These are phyloP conservation scores for Coemansia sp. DNA, from an alignment of 192 early-diverging fungal genomes.

Conservation along the genomic window DNA sequence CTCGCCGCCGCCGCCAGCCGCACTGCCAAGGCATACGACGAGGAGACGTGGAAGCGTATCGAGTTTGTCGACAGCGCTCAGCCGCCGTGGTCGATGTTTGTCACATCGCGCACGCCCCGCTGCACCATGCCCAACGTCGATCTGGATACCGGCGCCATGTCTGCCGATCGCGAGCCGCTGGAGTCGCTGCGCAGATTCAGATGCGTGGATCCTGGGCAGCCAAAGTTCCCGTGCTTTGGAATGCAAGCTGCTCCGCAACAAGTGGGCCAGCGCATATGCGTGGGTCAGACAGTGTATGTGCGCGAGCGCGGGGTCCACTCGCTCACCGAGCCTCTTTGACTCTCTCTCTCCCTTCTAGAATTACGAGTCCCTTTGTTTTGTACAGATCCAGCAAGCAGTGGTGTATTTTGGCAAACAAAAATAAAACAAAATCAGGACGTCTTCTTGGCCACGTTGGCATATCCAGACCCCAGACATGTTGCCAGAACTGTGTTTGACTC, in stretches of 20 bases:
- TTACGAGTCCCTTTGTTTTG: not conserved
- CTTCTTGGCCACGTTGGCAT: constrained; percentile 89
- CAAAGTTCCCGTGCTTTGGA: constrained; percentile 39
- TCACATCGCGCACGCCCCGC: constrained; percentile 59
- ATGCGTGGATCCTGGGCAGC: constrained; percentile 44
- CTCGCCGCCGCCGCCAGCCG: constrained; percentile 40
- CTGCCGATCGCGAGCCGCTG: constrained; percentile 54
- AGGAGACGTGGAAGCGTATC: constrained; percentile 68
- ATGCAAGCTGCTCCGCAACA: constrained; percentile 39
- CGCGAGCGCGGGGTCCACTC: constrained; percentile 35
- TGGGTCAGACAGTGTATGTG: constrained; percentile 28
- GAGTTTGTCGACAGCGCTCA: constrained; percentile 29
- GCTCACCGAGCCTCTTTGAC: constrained; percentile 35
- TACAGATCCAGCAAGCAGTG: not conserved
- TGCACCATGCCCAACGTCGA: constrained; percentile 66
- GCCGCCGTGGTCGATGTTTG: constrained; percentile 44
- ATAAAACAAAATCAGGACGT: constrained; percentile 52
- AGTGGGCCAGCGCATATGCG: constrained; percentile 20
- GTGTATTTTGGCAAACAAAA: not conserved
- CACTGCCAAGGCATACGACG: constrained; percentile 59
- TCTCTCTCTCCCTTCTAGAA: not conserved
- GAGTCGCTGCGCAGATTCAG: constrained; percentile 57
- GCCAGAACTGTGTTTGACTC: constrained; percentile 69
- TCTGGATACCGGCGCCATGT: constrained; percentile 52
- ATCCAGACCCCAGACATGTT: constrained; percentile 88